Evolutionary conservation across 2,329 filamentous ascomycete genomes (phyloP), one percentile per base, ranked within the genome.

Genomic region (Aspergillus versicolor): DNA sequence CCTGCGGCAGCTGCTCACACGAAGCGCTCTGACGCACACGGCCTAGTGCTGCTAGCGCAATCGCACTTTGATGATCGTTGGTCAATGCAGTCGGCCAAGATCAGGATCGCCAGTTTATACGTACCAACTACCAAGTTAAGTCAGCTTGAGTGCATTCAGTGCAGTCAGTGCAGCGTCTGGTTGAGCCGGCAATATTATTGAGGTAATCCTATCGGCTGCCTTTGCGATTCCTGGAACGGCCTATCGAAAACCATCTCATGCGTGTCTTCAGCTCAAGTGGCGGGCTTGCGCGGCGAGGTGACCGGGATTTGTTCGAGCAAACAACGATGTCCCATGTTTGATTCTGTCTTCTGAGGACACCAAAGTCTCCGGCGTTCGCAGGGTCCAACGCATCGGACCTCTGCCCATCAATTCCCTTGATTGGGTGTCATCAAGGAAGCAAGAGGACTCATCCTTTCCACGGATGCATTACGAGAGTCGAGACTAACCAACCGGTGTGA

Each of bases 31-130:
- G 55, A 58, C 58, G 59, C 58, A 59, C 54, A 46, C 43, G 52
- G 41, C 54, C 61, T 60, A 65, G 54, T 47, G 51, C n/a, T 57
- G 43, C 61, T 61, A 55, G 60, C 51, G 37, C 41, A 40, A 57
- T 63, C 52, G 56, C 38, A 52, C 53, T 58, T 24, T 42, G 58
- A 52, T 46, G 54, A 60, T 57, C 53, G 34, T 27, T 60, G 54
- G 47, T 49, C 54, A 49, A 34, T 45, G 45, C 53, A 43, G 24
- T 47, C 17, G 38, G 52, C 34, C 52, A 45, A 43, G 30, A 48
- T 44, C 38, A 49, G 47, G 37, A 49, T 49, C 37, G 38, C 38
- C 44, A 44, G 32, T 34, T 47, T 30, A 17, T 42, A 46, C 46
- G 21, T 21, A 21, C 21, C 21, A 21, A 21, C 3, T 21, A 21